A percentile compares a stretch with the other conserved stretches of the same genome.
Evolutionary conservation across 2,329 filamentous ascomycete species (phyloP).

Genomic region (Verticillium albo-atrum): DNA sequence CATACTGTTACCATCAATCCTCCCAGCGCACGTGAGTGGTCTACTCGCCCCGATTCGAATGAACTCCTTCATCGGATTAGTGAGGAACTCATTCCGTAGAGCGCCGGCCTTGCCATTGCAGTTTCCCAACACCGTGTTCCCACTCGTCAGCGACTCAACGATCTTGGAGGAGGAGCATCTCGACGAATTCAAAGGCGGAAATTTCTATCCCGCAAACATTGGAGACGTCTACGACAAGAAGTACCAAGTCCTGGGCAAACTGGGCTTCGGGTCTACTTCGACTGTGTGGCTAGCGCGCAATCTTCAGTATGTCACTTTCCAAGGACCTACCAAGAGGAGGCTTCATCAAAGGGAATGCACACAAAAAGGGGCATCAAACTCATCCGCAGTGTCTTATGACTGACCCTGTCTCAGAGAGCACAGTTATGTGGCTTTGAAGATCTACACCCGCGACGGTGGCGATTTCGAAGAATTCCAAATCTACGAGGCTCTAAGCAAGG

Average conservation of each 20-base stretch:
- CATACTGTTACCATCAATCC: too few relatives aligned
- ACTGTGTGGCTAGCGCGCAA: constrained; percentile 36
- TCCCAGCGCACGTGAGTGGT: too few relatives aligned
- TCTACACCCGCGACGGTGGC: constrained; percentile 21
- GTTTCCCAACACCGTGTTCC: neutral
- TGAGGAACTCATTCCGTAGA: neutral
- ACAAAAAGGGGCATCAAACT: neutral
- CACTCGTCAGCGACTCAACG: neutral
- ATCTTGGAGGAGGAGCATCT: constrained; percentile 15
- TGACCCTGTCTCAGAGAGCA: constrained; percentile 10
- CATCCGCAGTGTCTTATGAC: neutral
- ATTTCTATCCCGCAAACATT: constrained; percentile 17
- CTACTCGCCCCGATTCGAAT: too few relatives aligned
- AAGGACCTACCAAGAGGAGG: neutral
- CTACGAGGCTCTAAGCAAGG: constrained; percentile 30
- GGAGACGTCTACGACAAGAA: constrained; percentile 17
- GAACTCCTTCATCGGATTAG: too few relatives aligned
- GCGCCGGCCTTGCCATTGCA: neutral
- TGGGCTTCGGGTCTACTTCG: constrained; percentile 34
- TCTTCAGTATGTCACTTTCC: constrained; percentile 9
- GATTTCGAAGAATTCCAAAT: constrained; percentile 31
- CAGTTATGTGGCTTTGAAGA: constrained; percentile 27
- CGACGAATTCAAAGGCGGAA: constrained; percentile 12
- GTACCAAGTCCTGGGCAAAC: constrained; percentile 34
- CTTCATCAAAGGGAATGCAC: neutral